Base-by-base conservation (phyloP, 2,329 filamentous ascomycete genomes). In the Hymenoscyphus fructigenus region DNA sequence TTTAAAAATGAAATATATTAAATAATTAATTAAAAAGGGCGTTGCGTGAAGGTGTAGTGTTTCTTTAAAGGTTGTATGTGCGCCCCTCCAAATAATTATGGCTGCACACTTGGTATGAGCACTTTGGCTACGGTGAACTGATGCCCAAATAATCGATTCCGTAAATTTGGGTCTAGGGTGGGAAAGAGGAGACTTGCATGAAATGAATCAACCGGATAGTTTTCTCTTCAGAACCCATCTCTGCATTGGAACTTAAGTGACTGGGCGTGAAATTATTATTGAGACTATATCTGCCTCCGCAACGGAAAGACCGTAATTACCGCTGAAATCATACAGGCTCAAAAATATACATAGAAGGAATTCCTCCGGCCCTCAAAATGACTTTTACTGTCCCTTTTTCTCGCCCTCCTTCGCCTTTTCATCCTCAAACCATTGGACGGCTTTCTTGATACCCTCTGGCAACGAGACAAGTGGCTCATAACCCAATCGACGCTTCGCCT, bases 401-500 rank as follows among this genome's bases (percentile, higher is more conserved):
- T 72, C 70, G 7, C 61, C 69, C 32, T 70, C 71, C 55, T 62
- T 67, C 32, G 44, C 50, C 63, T 47, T 65, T 69, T 72, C 62
- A 50, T 71, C 71, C 56, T 69, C 47, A 57, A 73, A 72, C 64
- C 64, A 72, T 20, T 63, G 66, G 14, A 76, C 75, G 0, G 66
- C 59, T 59, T 64, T 72, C 60, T 71, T 66, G 53, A 76, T 88
- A 4, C 89, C 91, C 70, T 92, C 88, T 67, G 88, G 83, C 64
- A 93, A 78, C 53, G 81, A 80, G 61, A 91, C 87, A 62, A 91
- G 77, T 2, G 91, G 90, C 75, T 79, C 76, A 77, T 93, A 93
- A 2, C 88, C 88, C 63, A 93, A 79, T 70, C 90, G 81, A 71
- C 76, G 80, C 82, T 87, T 90, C 64, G 91, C 91, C 83, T 93